Conservation (phyloP, 495 filamentous ascomycete species). For the Penicillium bovifimosum region DNA sequence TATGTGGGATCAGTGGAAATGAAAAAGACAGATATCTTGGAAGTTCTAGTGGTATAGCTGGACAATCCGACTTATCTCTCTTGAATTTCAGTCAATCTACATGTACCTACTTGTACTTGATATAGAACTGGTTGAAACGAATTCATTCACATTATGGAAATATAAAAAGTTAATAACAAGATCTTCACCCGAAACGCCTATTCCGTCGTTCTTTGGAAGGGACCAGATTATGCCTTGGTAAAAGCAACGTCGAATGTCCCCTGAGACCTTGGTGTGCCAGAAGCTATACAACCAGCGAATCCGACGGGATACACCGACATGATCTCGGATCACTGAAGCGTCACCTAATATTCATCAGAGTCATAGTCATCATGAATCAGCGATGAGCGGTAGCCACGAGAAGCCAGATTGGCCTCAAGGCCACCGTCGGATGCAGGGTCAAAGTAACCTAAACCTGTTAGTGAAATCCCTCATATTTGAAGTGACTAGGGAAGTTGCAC, state of each 20-base stretch:
- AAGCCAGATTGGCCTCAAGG: conserved; percentile 73
- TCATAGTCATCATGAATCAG: conserved; percentile 48
- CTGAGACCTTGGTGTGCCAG: not conserved
- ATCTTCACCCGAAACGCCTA: not conserved
- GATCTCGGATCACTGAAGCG: not conserved
- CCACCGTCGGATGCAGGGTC: conserved; percentile 81
- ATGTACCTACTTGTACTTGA: no score
- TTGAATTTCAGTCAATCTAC: no score
- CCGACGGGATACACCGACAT: conserved; percentile 5
- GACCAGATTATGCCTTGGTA: not conserved
- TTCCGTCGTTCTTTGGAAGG: not conserved
- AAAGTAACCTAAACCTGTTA: conserved; percentile 55
- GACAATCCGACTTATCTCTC: no score
- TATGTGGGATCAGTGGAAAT: no score
- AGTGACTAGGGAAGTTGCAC: conserved; percentile 15
- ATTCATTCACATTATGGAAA: not conserved
- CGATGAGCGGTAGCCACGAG: conserved; percentile 45
- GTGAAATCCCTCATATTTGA: not conserved
- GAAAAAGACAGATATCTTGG: no score
- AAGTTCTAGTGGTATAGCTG: no score
- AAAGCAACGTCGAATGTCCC: not conserved
- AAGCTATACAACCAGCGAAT: not conserved
- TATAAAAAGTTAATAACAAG: not conserved
- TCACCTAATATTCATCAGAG: conserved; percentile 45
- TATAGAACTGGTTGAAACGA: no score